phyloP scores from a whole-genome alignment of 1,139 yeast species.

The Geotrichum aggregatum region DNA sequence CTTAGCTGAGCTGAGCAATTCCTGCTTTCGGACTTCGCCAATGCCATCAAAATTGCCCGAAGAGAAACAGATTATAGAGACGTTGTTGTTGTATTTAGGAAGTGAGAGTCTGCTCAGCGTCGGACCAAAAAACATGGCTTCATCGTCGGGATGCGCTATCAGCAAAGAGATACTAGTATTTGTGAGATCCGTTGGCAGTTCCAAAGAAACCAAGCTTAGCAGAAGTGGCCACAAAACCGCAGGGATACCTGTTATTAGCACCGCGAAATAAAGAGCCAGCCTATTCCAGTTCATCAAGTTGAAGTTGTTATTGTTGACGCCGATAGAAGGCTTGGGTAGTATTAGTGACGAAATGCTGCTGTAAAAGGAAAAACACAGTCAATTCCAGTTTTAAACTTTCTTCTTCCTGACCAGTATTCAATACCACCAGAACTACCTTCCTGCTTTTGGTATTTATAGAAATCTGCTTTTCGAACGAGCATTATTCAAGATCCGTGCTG shows the following conservation, averaged over 20 bases:
- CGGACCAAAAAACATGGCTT: constrained; percentile 95
- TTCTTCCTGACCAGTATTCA: too few species aligned
- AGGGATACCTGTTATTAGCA: constrained; percentile 4
- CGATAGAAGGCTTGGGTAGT: too few species aligned
- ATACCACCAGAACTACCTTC: too few species aligned
- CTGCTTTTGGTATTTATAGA: too few species aligned
- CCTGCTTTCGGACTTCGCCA: constrained; percentile 59
- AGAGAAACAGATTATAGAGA: constrained; percentile 68
- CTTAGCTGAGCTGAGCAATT: constrained; percentile 55
- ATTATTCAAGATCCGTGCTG: too few species aligned
- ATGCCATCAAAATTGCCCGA: constrained; percentile 73
- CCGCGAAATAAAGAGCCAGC: not conserved
- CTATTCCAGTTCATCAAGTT: not conserved
- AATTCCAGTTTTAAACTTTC: too few species aligned
- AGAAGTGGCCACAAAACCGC: constrained; percentile 1
- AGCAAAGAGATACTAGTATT: constrained; percentile 42
- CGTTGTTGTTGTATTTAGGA: constrained; percentile 47
- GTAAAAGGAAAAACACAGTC: too few species aligned
- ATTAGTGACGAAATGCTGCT: too few species aligned
- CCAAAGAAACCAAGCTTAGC: not conserved
- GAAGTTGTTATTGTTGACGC: too few species aligned
- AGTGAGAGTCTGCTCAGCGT: constrained; percentile 45
- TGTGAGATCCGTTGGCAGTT: constrained; percentile 25
- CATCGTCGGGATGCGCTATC: constrained; percentile 97
- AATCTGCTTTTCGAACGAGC: too few species aligned